Evolutionary conservation across 768 basidiomycete genomes (phyloP).

Genomic region (Chalciporus chontae): DNA sequence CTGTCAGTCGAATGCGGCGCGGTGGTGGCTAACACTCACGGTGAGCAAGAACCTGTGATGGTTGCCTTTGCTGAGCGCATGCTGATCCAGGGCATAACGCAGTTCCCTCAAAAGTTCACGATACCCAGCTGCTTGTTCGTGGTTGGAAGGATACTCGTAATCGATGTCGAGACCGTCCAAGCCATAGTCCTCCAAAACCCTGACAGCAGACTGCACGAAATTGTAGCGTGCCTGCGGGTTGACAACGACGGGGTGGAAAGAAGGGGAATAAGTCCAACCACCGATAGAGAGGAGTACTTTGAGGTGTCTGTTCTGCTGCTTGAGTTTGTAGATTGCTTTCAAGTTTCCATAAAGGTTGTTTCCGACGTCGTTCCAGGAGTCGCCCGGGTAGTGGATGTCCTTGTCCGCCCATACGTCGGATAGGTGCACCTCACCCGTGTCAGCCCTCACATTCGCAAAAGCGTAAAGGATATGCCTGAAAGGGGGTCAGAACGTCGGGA

Average conservation of each 20-base stretch:
- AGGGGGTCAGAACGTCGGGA: slow-evolving; percentile 5
- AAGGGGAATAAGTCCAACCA: slow-evolving; percentile 91
- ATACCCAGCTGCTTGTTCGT: slow-evolving; percentile 78
- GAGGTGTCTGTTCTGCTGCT: slow-evolving; percentile 79
- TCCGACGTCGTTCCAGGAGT: slow-evolving; percentile 91
- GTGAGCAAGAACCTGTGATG: slow-evolving; percentile 70
- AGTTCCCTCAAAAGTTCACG: slow-evolving; percentile 77
- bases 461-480: slow-evolving; percentile 85
- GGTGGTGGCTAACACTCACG: slow-evolving; percentile 39
- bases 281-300: slow-evolving; percentile 87
- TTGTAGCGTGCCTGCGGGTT: slow-evolving; percentile 55
- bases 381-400: slow-evolving; percentile 93
- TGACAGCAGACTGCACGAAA: slow-evolving; percentile 80
- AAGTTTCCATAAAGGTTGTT: slow-evolving; percentile 94
- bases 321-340: slow-evolving; percentile 88
- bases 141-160: slow-evolving; percentile 87
- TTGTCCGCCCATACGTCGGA: slow-evolving; percentile 95
- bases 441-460: slow-evolving; percentile 83
- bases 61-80: slow-evolving; percentile 60
- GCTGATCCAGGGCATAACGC: slow-evolving; percentile 68
- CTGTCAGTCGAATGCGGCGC: background rate
- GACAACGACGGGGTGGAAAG: slow-evolving; percentile 80
- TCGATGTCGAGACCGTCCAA: slow-evolving; percentile 91
- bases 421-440: slow-evolving; percentile 81
- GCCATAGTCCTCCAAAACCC: slow-evolving; percentile 86